Evolutionary conservation across 2,329 filamentous ascomycete genomes (phyloP).

Genomic region (Pseudogymnoascus sp.): DNA sequence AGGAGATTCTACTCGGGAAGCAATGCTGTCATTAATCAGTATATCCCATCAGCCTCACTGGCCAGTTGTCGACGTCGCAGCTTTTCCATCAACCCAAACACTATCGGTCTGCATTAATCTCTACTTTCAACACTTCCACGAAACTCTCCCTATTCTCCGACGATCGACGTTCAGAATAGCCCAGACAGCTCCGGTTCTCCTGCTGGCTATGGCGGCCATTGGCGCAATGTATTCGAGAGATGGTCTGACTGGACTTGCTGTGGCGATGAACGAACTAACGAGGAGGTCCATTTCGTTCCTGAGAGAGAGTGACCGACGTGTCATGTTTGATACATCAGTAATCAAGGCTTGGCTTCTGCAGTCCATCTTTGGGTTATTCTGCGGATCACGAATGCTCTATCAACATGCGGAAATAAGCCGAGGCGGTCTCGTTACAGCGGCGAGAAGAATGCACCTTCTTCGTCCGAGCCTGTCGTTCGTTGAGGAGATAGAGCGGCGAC

Average conservation of each 20-base stretch:
- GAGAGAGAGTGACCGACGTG: slow-evolving; percentile 16
- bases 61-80: slow-evolving; percentile 14
- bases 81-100: slow-evolving; percentile 15
- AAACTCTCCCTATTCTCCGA: slow-evolving; percentile 15
- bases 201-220: slow-evolving; percentile 14
- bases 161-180: slow-evolving; percentile 21
- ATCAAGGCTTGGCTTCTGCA: slow-evolving; percentile 16
- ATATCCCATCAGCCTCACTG: slow-evolving; percentile 15
- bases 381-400: slow-evolving; percentile 17
- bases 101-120: slow-evolving; percentile 16
- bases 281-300: slow-evolving; percentile 15
- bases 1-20: slow-evolving; percentile 13
- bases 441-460: slow-evolving; percentile 18
- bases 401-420: slow-evolving; percentile 17
- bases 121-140: slow-evolving; percentile 17
- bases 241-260: slow-evolving; percentile 13
- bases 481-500: slow-evolving; percentile 15
- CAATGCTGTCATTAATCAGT: slow-evolving; percentile 13
- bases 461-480: slow-evolving; percentile 16
- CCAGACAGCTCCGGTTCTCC: not conserved
- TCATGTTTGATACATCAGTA: slow-evolving; percentile 16
- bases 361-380: slow-evolving; percentile 16
- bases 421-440: slow-evolving; percentile 16
- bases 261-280: slow-evolving; percentile 15
- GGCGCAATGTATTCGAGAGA: slow-evolving; percentile 15